Base-by-base conservation (phyloP, 2,329 filamentous ascomycete genomes). In the Penicillium brasilianum region DNA sequence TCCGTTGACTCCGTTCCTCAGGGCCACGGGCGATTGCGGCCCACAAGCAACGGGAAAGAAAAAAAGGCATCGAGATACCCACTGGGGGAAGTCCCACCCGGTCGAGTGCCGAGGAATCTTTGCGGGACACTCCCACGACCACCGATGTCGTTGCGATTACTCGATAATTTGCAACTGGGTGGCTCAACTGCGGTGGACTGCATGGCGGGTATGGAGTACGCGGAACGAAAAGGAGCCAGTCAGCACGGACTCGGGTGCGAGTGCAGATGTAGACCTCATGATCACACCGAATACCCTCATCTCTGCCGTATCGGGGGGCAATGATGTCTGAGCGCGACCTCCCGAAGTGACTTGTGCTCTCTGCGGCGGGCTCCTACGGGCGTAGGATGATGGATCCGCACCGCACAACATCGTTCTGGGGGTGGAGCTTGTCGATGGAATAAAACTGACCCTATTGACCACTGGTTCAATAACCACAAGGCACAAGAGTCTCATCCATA, bases 241-340 rank as follows among this genome's bases (percentile, higher is more conserved):
- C 53, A 61, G 36, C 20, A 37, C 30, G 16, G 50, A 52, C 50
- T n/a, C 16, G 20, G 48, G 20, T 43, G 30, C 41, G 16, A 25
- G 25, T 14, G 25, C 25, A 39, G 14, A 16, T 8, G 54, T 41
- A 48, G 52, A 30, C 28, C 39, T 41, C 52, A 57, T 52, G 50
- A 57, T 49, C 57, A 3, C 6, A 37, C 43, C 50, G 58, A 61
- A 72, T 71, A 66, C 66, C 69, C 58, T 71, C 70, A 71, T 49
- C 55, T 43, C 68, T 67, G 30, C 71, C 65, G 46, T 52, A 65
- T 69, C 49, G 53, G 61, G 69, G 44, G 46, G 25, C 3, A 28
- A 28, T 37, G 30, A 37, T 18, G 46, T 22, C 59, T 55, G 52
- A 56, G 59, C 56, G 53, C 48, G 25, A 39, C 9, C 16, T 48